These are phyloP conservation scores for Colletotrichum simmondsii DNA, from an alignment of 2,329 filamentous ascomycete species.

Conservation along the genomic window DNA sequence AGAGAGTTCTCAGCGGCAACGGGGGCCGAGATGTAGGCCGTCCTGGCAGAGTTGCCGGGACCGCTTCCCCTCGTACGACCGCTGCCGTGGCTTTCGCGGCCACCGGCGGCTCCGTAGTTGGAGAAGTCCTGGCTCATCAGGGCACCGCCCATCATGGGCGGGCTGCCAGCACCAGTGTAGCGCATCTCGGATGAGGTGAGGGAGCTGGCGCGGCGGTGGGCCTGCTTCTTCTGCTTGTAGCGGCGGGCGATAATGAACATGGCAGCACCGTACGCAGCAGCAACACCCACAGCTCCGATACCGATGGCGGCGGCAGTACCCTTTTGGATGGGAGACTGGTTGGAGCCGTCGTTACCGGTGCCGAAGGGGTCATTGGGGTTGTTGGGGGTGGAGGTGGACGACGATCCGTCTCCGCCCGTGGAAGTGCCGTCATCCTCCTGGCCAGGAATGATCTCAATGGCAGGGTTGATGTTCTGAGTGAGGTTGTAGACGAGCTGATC, in stretches of 20 bases:
- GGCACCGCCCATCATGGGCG: constrained; percentile 77
- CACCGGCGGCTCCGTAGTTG: constrained; percentile 61
- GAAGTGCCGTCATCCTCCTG: constrained; percentile 52
- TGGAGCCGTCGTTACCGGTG: constrained; percentile 52
- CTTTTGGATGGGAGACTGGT: constrained; percentile 67
- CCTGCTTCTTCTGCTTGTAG: constrained; percentile 86
- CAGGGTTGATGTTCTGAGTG: constrained; percentile 84
- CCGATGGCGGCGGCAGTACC: constrained; percentile 77
- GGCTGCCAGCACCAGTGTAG: constrained; percentile 60
- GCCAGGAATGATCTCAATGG: constrained; percentile 74
- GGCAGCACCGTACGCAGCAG: constrained; percentile 88
- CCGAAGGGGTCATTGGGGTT: constrained; percentile 55
- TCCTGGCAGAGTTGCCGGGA: constrained; percentile 64
- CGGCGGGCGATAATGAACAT: constrained; percentile 94
- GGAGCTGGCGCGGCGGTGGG: constrained; percentile 82
- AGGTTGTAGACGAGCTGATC: constrained; percentile 75
- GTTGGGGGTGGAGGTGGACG: constrained; percentile 46
- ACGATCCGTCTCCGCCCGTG: constrained; percentile 50
- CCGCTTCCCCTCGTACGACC: constrained; percentile 61
- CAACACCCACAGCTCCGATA: constrained; percentile 80
- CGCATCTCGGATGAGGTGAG: constrained; percentile 69
- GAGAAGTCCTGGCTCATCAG: constrained; percentile 67
- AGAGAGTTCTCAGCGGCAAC: constrained; percentile 95
- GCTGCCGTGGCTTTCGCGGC: constrained; percentile 72
- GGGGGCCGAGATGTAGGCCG: constrained; percentile 83